phyloP scores from a whole-genome alignment of 345 rosid species.

The Microthlaspi erraticum region DNA sequence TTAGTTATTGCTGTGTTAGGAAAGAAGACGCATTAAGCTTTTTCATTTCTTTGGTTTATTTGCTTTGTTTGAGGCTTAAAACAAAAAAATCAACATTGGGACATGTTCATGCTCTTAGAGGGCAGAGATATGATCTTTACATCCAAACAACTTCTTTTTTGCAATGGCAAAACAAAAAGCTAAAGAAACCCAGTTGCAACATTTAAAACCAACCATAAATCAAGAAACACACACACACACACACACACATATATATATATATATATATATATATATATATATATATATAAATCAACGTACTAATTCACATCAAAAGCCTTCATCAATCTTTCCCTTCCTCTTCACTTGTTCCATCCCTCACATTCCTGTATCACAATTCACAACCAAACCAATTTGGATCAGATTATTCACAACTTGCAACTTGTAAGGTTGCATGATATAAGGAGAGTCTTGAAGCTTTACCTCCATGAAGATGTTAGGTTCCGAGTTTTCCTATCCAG shows the following conservation, averaged over 20 bases:
- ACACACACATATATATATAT: neutral
- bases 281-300: neutral
- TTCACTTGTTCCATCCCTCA: conserved; percentile 69
- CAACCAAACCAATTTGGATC: conserved; percentile 5
- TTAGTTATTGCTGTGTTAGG: too few relatives aligned
- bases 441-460: conserved; percentile 37
- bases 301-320: conserved; percentile 31
- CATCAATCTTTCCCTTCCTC: conserved; percentile 52
- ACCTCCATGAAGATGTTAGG: conserved; percentile 94
- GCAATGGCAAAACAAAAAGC: conserved; percentile 6
- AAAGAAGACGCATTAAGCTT: too few relatives aligned
- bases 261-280: neutral
- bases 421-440: conserved; percentile 1
- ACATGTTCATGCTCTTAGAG: neutral
- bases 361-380: conserved; percentile 59
- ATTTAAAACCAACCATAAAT: conserved; percentile 2
- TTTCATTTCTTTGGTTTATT: too few relatives aligned
- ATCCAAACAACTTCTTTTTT: conserved; percentile 2
- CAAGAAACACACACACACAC: neutral
- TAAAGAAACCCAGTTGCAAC: conserved; percentile 33
- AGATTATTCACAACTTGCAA: neutral
- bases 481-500: conserved; percentile 91
- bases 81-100: neutral
- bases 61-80: neutral
- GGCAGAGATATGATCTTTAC: conserved; percentile 12